A percentile compares a stretch with the other conserved stretches of the same genome.
Conservation (phyloP, 768 basidiomycete genomes). For the Polyporus arcularius region DNA sequence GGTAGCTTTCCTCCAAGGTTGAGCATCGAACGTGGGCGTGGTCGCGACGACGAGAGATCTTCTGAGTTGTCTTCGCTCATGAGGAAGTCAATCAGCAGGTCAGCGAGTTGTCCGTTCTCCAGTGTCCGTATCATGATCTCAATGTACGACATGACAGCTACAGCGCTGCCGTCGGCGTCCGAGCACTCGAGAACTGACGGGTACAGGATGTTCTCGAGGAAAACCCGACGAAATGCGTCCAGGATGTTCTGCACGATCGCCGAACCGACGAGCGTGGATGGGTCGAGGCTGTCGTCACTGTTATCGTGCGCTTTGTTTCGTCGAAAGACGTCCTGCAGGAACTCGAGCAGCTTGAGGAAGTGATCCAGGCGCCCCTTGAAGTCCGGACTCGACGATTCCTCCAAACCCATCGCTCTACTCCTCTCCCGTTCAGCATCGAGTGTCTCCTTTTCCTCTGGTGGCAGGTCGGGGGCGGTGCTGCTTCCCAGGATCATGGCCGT, state of each 20-base stretch:
- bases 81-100: conserved; percentile 76
- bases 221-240: conserved; percentile 79
- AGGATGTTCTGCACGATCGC: conserved; percentile 85
- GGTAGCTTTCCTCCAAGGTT: conserved; percentile 40
- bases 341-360: conserved; percentile 88
- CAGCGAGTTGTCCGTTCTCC: conserved; percentile 63
- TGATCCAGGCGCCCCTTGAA: conserved; percentile 83
- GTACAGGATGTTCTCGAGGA: conserved; percentile 91
- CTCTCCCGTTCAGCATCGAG: conserved; percentile 50
- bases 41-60: conserved; percentile 51
- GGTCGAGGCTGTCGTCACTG: conserved; percentile 47
- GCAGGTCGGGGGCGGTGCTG: conserved; percentile 43
- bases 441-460: conserved; percentile 57
- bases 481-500: conserved; percentile 77
- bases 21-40: conserved; percentile 42
- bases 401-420: conserved; percentile 64
- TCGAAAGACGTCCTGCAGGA: conserved; percentile 84
- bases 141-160: conserved; percentile 94
- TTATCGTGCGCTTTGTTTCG: conserved; percentile 53
- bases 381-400: conserved; percentile 72
- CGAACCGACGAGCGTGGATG: conserved; percentile 68
- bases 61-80: conserved; percentile 79
- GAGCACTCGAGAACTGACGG: conserved; percentile 94
- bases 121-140: conserved; percentile 84
- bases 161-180: conserved; percentile 89